Conservation (phyloP, 805 yeast species). For the Pichia phayaonensis region DNA sequence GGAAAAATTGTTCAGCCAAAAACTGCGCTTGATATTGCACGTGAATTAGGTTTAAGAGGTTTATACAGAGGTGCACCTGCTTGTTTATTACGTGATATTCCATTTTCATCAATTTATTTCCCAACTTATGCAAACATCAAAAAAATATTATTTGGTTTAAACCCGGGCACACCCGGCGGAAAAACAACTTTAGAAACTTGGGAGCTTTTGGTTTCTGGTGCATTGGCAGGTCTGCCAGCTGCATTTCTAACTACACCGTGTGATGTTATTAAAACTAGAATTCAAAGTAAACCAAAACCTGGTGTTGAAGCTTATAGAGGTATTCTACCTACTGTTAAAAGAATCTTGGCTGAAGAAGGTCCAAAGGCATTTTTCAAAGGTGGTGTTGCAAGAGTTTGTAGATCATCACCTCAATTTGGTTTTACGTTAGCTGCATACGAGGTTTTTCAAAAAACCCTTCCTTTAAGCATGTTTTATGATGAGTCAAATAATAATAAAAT, state of each 20-base stretch:
- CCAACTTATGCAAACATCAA: slow-evolving; percentile 95
- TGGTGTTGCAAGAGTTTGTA: slow-evolving; percentile 85
- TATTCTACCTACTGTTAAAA: slow-evolving; percentile 65
- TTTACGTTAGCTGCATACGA: slow-evolving; percentile 97
- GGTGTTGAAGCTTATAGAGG: slow-evolving; percentile 77
- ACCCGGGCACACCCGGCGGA: slow-evolving; percentile 57
- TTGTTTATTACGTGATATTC: slow-evolving; percentile 89
- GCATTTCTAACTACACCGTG: slow-evolving; percentile 95
- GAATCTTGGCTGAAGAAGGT: slow-evolving; percentile 79
- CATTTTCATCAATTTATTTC: slow-evolving; percentile 94
- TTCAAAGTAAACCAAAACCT: slow-evolving; percentile 73
- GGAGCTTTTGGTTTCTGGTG: slow-evolving; percentile 84
- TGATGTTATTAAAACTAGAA: slow-evolving; percentile 92
- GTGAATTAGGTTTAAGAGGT: slow-evolving; percentile 74
- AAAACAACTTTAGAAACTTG: slow-evolving; percentile 60
- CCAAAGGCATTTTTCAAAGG: slow-evolving; percentile 88
- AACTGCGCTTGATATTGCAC: slow-evolving; percentile 65
- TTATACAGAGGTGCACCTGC: slow-evolving; percentile 89
- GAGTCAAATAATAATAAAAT: slow-evolving; percentile 12
- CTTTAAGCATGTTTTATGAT: slow-evolving; percentile 42
- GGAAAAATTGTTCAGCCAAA: slow-evolving; percentile 29
- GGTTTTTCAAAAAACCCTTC: slow-evolving; percentile 70
- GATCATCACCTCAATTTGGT: slow-evolving; percentile 97
- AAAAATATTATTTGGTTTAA: slow-evolving; percentile 71
- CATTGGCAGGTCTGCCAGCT: slow-evolving; percentile 96